These are phyloP conservation scores for Leccinum solheimii DNA, from an alignment of 1,284 basidiomycete genomes.

Conservation along the genomic window DNA sequence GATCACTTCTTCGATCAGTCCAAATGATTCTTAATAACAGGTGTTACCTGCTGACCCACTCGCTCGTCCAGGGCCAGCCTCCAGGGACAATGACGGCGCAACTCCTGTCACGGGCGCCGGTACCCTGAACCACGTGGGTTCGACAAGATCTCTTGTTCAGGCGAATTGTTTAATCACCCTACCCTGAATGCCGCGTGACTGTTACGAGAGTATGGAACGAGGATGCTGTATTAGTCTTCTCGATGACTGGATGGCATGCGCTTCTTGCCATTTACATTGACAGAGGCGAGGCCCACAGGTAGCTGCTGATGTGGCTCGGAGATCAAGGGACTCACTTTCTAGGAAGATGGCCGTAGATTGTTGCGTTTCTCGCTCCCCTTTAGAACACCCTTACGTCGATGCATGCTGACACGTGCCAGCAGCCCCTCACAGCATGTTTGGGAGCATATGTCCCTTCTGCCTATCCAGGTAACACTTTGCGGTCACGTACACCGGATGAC, in stretches of 20 bases:
- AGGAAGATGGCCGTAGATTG: not conserved
- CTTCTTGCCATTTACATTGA: not conserved
- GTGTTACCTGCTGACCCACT: not conserved
- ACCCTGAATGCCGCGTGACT: not conserved
- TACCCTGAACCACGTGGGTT: not conserved
- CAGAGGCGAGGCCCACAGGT: not conserved
- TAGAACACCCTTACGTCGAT: not conserved
- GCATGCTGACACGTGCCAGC: not conserved
- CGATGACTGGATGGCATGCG: not conserved
- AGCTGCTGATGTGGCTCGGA: not conserved
- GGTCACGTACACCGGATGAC: not conserved
- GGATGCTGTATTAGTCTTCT: not conserved
- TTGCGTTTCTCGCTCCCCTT: not conserved
- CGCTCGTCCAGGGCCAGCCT: not conserved
- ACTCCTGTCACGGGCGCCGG: not conserved
- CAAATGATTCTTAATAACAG: not conserved
- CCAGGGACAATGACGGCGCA: not conserved
- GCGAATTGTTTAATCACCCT: not conserved
- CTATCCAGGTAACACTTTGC: constrained; percentile 1
- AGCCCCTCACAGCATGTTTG: not conserved
- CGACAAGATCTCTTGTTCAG: not conserved
- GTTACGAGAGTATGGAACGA: not conserved
- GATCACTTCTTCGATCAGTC: not conserved
- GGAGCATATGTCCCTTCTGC: not conserved
- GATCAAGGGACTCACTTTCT: not conserved